These are phyloP conservation scores for Yamagishiella unicocca DNA, from an alignment of 139 green algal species.

Conservation along the genomic window DNA sequence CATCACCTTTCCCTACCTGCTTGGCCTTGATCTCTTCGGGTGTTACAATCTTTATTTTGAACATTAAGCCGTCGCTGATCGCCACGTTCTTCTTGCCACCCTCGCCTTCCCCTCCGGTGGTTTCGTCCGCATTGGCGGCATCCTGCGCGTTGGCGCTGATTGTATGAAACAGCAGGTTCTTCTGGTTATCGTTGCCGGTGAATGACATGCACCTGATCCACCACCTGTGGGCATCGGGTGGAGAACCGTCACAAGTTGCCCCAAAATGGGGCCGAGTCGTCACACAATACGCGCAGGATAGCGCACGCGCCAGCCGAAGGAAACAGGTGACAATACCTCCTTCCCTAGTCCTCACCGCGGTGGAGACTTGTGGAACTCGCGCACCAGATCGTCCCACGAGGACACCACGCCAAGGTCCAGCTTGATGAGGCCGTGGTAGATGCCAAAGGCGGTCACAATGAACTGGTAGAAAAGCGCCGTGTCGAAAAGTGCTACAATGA, in stretches of 20 bases:
- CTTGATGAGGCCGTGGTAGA: conserved; percentile 42
- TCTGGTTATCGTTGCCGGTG: conserved; percentile 42
- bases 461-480: conserved; percentile 49
- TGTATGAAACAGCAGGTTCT: conserved; percentile 42
- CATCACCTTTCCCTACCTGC: not conserved
- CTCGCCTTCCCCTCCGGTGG: not conserved
- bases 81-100: not conserved
- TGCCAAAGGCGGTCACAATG: conserved; percentile 19
- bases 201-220: conserved; percentile 42
- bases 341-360: conserved; percentile 17
- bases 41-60: conserved; percentile 40
- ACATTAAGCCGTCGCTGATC: conserved; percentile 44
- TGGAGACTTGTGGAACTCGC: conserved; percentile 52
- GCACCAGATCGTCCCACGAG: conserved; percentile 39
- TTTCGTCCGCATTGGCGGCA: not conserved
- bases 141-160: conserved; percentile 10
- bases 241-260: too few species aligned
- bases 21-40: conserved; percentile 24
- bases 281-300: too few species aligned
- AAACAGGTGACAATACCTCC: too few species aligned
- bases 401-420: conserved; percentile 39
- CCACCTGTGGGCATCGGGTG: conserved; percentile 7
- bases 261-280: too few species aligned
- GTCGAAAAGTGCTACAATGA: conserved; percentile 41
- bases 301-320: too few species aligned